Evolutionary conservation across 768 basidiomycete genomes (phyloP).

Genomic region (Boletus vermiculosoides): DNA sequence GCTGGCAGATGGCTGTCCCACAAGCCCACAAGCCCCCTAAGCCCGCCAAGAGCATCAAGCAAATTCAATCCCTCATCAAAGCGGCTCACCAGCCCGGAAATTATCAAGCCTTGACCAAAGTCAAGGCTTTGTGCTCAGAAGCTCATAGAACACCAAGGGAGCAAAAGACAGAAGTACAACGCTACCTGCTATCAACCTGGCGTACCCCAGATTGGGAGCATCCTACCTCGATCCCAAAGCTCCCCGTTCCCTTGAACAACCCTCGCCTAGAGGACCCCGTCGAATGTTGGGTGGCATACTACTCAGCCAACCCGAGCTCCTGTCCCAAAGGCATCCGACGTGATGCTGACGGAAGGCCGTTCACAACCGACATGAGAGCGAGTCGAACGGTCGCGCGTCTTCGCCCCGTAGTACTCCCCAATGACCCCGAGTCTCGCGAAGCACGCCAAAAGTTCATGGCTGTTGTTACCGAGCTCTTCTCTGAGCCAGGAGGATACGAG

Average conservation of each 20-base stretch:
- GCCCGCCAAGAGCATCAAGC: slow-evolving; percentile 38
- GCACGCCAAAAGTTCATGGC: slow-evolving; percentile 41
- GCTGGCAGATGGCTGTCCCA: slow-evolving; percentile 26
- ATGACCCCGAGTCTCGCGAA: slow-evolving; percentile 34
- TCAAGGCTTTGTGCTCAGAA: slow-evolving; percentile 46
- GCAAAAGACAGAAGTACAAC: slow-evolving; percentile 44
- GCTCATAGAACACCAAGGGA: slow-evolving; percentile 45
- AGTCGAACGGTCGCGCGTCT: slow-evolving; percentile 50
- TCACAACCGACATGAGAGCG: slow-evolving; percentile 44
- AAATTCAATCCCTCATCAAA: slow-evolving; percentile 43
- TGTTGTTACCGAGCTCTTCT: slow-evolving; percentile 40
- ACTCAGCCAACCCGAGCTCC: slow-evolving; percentile 42
- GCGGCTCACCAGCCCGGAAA: slow-evolving; percentile 45
- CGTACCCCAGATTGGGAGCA: slow-evolving; percentile 40
- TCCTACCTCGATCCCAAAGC: slow-evolving; percentile 18
- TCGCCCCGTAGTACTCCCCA: slow-evolving; percentile 37
- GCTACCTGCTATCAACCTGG: slow-evolving; percentile 43
- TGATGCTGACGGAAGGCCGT: slow-evolving; percentile 37
- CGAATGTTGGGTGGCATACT: slow-evolving; percentile 46
- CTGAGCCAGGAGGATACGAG: slow-evolving; percentile 40
- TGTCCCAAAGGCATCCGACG: slow-evolving; percentile 50
- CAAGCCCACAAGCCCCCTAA: slow-evolving; percentile 19
- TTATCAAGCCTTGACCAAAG: slow-evolving; percentile 38
- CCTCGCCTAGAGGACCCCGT: slow-evolving; percentile 48
- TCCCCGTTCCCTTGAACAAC: slow-evolving; percentile 35